These are phyloP conservation scores for Uronychia setigera DNA, from an alignment of 73 alveolate species.

Conservation along the genomic window DNA sequence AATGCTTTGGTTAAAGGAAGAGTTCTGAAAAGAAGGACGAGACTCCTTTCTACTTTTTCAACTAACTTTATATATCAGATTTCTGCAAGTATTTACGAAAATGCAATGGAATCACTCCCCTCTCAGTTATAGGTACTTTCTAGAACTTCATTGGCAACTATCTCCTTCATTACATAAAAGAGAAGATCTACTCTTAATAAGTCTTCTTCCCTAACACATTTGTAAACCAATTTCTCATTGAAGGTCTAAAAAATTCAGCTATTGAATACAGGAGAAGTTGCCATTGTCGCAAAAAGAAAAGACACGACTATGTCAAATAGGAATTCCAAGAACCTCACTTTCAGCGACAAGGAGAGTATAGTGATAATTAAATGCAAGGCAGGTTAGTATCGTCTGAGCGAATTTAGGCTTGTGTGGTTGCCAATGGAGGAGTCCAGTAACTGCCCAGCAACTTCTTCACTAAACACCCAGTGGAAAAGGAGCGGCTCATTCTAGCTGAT, in stretches of 20 bases:
- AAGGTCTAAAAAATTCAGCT: slow-evolving; percentile 26
- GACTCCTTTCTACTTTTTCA: not conserved
- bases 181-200: not conserved
- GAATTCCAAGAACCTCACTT: not conserved
- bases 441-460: slow-evolving; percentile 16
- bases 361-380: slow-evolving; percentile 12
- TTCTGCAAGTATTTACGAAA: not conserved
- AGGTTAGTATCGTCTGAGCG: slow-evolving; percentile 23
- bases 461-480: slow-evolving; percentile 24
- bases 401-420: slow-evolving; percentile 39
- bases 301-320: slow-evolving; percentile 1
- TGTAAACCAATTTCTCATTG: not conserved
- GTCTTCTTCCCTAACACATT: slow-evolving; percentile 39
- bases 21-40: not conserved
- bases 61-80: not conserved
- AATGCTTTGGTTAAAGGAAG: too few relatives aligned
- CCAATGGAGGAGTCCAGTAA: slow-evolving; percentile 44
- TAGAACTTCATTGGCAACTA: slow-evolving; percentile 55
- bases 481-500: slow-evolving; percentile 23
- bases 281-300: slow-evolving; percentile 8
- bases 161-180: slow-evolving; percentile 10
- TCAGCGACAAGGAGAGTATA: not conserved
- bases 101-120: slow-evolving; percentile 16
- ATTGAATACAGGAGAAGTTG: slow-evolving; percentile 29
- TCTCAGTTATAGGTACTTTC: slow-evolving; percentile 41